These are phyloP conservation scores for Cladosporium sp. DNA, from an alignment of 2,329 filamentous ascomycete genomes.

Conservation along the genomic window DNA sequence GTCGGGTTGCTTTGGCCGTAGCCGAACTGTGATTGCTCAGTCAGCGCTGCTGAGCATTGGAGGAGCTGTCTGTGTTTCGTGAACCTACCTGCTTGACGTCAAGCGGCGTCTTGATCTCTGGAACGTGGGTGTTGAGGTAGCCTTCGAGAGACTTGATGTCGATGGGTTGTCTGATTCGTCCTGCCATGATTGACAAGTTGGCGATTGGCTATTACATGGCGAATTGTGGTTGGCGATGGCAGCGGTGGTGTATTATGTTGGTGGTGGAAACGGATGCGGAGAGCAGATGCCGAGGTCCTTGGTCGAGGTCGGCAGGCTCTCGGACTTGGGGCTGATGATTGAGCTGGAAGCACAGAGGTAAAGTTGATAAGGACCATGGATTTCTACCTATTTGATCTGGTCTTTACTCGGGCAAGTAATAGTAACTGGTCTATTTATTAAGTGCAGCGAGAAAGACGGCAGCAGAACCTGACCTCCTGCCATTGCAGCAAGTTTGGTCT, in stretches of 20 bases:
- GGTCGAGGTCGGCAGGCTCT: slow-evolving; percentile 4
- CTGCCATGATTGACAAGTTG: slow-evolving; percentile 64
- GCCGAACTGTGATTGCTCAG: slow-evolving; percentile 67
- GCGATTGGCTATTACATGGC: background rate
- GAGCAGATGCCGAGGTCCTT: slow-evolving; percentile 18
- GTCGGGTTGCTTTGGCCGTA: slow-evolving; percentile 98
- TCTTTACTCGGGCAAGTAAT: background rate
- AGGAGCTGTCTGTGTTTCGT: background rate
- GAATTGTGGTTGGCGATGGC: background rate
- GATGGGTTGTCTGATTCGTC: slow-evolving; percentile 85
- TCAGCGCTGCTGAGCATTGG: slow-evolving; percentile 16
- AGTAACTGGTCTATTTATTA: background rate
- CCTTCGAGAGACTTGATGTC: slow-evolving; percentile 76
- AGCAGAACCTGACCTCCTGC: background rate
- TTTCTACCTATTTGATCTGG: background rate
- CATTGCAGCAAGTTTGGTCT: background rate
- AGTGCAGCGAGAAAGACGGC: background rate
- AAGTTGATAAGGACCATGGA: background rate
- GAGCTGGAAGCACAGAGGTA: background rate
- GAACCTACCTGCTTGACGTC: slow-evolving; percentile 78
- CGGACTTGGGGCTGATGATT: background rate
- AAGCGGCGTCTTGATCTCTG: slow-evolving; percentile 78
- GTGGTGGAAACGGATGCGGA: slow-evolving; percentile 5
- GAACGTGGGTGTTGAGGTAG: slow-evolving; percentile 78
- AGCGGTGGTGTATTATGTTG: background rate